phyloP scores from a whole-genome alignment of 495 filamentous ascomycete species.

The Monascus purpureus region DNA sequence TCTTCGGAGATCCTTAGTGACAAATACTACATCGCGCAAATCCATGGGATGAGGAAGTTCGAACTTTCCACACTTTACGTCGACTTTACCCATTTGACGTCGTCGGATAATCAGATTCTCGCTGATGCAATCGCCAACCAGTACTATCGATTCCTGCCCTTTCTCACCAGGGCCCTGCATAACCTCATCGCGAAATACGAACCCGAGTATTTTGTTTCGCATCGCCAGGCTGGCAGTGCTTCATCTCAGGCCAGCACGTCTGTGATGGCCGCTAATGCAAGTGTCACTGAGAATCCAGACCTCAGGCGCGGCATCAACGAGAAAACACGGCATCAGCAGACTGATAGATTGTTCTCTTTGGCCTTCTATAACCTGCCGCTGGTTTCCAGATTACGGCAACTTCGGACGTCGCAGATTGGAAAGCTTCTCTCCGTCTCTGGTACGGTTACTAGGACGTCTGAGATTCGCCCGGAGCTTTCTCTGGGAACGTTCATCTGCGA shows the following conservation, averaged over 20 bases:
- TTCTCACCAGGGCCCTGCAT: conserved; percentile 78
- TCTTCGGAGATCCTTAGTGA: conserved; percentile 67
- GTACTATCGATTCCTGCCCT: conserved; percentile 93
- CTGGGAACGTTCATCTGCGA: conserved; percentile 90
- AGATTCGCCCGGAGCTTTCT: conserved; percentile 87
- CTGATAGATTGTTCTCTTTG: conserved; percentile 87
- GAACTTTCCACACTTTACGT: conserved; percentile 93
- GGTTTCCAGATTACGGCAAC: conserved; percentile 77
- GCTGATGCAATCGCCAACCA: conserved; percentile 73
- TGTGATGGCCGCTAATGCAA: conserved; percentile 48
- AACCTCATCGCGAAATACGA: conserved; percentile 90
- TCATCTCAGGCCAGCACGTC: conserved; percentile 52
- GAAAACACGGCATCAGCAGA: conserved; percentile 85
- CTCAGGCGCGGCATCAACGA: conserved; percentile 19
- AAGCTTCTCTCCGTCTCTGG: conserved; percentile 89
- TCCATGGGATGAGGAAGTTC: conserved; percentile 74
- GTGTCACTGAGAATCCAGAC: conserved; percentile 43
- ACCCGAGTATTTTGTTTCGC: conserved; percentile 82
- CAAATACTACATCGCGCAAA: conserved; percentile 94
- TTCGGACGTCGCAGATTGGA: conserved; percentile 84
- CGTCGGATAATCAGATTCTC: conserved; percentile 54
- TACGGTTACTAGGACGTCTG: conserved; percentile 90
- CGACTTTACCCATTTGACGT: conserved; percentile 78
- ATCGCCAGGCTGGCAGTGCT: conserved; percentile 58
- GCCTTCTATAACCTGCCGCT: conserved; percentile 95